Evolutionary conservation across 352 stramenopile genomes (phyloP).

Genomic region (Globisporangium solare): DNA sequence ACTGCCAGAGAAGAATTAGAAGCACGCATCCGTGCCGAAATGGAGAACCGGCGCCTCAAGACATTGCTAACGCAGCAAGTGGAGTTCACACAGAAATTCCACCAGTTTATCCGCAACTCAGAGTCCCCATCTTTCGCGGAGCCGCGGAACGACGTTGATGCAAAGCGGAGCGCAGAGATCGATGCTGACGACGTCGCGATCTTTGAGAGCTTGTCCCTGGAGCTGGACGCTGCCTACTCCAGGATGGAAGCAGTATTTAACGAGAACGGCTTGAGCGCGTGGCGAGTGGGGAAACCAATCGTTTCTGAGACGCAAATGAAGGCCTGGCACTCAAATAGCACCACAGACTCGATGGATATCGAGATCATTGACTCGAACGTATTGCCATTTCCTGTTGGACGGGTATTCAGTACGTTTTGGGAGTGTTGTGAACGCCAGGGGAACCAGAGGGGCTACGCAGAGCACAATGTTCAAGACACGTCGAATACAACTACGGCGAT

Average conservation of each 20-base stretch:
- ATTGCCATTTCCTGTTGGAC: conserved; percentile 6
- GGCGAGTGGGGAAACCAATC: conserved; percentile 3
- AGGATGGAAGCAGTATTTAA: conserved; percentile 2
- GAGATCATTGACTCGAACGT: conserved; percentile 6
- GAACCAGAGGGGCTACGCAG: too few species aligned
- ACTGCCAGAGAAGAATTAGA: conserved; percentile 1
- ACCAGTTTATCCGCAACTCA: neutral
- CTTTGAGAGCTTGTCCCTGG: neutral
- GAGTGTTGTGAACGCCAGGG: conserved; percentile 6
- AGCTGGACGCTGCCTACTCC: conserved; percentile 1
- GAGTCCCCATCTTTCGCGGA: neutral
- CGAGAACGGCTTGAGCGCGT: conserved; percentile 7
- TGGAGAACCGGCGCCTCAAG: conserved; percentile 6
- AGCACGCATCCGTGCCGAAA: neutral
- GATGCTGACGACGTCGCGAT: neutral
- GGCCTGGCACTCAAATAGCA: neutral
- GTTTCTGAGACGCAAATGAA: neutral
- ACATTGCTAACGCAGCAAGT: neutral
- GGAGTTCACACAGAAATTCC: neutral
- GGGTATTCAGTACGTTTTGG: conserved; percentile 6
- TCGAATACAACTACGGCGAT: too few species aligned
- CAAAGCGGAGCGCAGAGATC: neutral
- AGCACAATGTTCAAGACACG: too few species aligned
- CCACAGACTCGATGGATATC: neutral
- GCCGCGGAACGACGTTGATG: too few species aligned